Evolutionary conservation across 2,329 filamentous ascomycete genomes (phyloP), one percentile per base, ranked within the genome.

Genomic region (Alternaria sp.): DNA sequence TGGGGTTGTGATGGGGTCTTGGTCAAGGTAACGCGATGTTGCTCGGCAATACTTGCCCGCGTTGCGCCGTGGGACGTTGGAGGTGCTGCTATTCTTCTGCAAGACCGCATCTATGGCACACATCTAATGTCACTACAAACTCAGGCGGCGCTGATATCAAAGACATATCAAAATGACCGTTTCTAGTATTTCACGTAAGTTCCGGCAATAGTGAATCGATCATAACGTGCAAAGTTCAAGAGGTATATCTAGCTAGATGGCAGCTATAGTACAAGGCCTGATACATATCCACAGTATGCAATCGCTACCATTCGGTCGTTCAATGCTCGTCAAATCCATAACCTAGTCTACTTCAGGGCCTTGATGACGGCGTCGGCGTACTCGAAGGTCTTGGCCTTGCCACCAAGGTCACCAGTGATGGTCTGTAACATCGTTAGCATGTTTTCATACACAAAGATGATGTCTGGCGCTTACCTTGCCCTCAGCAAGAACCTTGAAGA

Each of bases 381-480:
- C 86, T 99, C 93, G 84, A 90, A 86, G 64, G 96, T 99, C 90
- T 96, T 97, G 76, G 96, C 88, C 86, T 93, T 97, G 81, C 96
- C 96, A 76, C 96, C 96, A 75, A 99, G 86, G 83, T 99, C 96
- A 77, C 96, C 95, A 32, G 96, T 99, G 82, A 99, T 89, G 67
- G 89, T 83, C 87, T 88, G 75, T 51, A 15, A 23, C 17, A 28
- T 43, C 25, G 46, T 75, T 69, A 76, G 72, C 60, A 23, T 43
- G 6, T 23, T 36, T 12, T 19, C 10, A 9, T 15, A 8, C 7
- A 13, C 6, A 25, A 47, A 23, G 7, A n/a, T 1, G 13, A 8
- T 28, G 19, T 13, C 54, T 25, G 40, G 4, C 58, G 76, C 83
- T 74, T 79, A 88, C 86, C 91, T 97, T 97, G 85, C 96, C 96